These are phyloP conservation scores for Trametes cinnabarina DNA, from an alignment of 768 basidiomycete species.

Conservation along the genomic window DNA sequence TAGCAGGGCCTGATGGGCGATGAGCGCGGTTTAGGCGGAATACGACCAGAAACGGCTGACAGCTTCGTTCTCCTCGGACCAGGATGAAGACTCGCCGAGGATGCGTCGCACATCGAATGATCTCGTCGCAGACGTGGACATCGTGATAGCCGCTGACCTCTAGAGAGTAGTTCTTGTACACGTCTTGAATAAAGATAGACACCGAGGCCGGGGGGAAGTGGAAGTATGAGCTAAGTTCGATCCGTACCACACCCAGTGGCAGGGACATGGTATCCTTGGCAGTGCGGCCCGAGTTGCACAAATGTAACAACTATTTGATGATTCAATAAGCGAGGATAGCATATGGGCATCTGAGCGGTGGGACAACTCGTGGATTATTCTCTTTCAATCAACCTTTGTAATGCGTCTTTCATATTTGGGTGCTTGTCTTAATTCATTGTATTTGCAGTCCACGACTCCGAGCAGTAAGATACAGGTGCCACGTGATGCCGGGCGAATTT, in stretches of 20 bases:
- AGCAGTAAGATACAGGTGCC: no score
- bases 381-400: no score
- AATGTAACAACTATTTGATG: no score
- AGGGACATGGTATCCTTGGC: no score
- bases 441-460: no score
- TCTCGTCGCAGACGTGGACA: not conserved
- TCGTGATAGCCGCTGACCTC: not conserved
- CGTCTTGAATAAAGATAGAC: not conserved
- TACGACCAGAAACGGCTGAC: conserved; percentile 5
- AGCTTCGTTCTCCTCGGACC: conserved; percentile 24
- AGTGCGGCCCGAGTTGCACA: no score
- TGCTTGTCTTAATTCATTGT: no score
- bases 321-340: no score
- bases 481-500: no score
- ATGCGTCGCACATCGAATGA: conserved; percentile 12
- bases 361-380: no score
- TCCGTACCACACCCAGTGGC: not conserved
- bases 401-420: no score
- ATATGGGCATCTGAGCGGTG: no score
- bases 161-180: not conserved
- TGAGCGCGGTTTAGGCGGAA: not conserved
- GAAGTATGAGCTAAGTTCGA: not conserved
- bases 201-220: not conserved
- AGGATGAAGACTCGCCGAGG: conserved; percentile 13
- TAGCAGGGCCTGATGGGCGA: conserved; percentile 48